phyloP scores from a whole-genome alignment of 83 land plant genomes.

The Picea abies region DNA sequence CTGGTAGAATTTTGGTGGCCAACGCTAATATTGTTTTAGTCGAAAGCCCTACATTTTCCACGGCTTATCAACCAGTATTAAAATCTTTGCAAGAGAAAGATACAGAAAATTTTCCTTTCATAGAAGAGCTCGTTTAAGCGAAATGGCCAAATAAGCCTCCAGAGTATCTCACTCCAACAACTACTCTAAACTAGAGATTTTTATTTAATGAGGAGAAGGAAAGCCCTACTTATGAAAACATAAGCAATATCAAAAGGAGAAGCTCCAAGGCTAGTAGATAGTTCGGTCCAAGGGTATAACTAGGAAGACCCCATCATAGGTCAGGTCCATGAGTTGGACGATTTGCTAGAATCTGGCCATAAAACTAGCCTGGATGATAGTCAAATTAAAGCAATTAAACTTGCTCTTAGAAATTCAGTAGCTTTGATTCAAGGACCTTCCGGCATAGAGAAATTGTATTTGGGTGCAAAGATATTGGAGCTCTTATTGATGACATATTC shows the following conservation, averaged over 20 bases:
- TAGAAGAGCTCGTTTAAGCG: constrained; percentile 9
- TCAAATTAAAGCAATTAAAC: constrained; percentile 21
- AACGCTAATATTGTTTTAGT: constrained; percentile 3
- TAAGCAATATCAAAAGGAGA: no score
- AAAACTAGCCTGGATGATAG: constrained; percentile 11
- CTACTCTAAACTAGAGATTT: no score
- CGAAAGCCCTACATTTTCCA: constrained; percentile 15
- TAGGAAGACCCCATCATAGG: no score
- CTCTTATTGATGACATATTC: no score
- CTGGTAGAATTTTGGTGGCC: background rate
- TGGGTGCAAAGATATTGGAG: no score
- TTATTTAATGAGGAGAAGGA: no score
- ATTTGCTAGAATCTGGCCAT: background rate
- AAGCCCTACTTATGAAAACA: no score
- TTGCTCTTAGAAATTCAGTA: constrained; percentile 17
- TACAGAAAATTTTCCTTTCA: constrained; percentile 1
- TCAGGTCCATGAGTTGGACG: background rate
- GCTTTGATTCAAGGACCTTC: constrained; percentile 27
- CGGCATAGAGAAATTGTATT: no score
- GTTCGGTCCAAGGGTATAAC: no score
- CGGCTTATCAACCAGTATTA: constrained; percentile 13
- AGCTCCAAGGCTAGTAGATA: no score
- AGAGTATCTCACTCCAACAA: background rate
- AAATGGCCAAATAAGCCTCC: background rate
- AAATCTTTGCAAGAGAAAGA: constrained; percentile 5